A percentile compares a stretch with the other conserved stretches of the same genome.
Evolutionary conservation across 768 basidiomycete species (phyloP).

Genomic region (Candolleomyces efflorescens): DNA sequence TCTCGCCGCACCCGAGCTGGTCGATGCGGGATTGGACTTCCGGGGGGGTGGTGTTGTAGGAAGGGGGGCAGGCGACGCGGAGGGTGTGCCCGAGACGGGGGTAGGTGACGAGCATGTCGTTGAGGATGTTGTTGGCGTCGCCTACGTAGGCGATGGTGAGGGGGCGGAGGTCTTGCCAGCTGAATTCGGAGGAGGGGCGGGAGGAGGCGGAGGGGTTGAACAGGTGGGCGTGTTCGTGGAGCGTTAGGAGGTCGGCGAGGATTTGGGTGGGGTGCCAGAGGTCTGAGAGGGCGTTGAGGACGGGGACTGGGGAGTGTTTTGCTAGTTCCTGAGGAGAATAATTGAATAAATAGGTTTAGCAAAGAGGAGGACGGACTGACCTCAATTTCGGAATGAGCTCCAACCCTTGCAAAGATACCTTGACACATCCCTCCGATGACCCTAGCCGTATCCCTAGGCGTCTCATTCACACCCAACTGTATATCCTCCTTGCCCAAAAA

Average conservation of each 20-base stretch:
- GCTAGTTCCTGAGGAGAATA: constrained; percentile 71
- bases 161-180: constrained; percentile 56
- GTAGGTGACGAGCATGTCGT: constrained; percentile 96
- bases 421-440: constrained; percentile 95
- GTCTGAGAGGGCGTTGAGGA: constrained; percentile 93
- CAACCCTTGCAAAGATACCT: constrained; percentile 96
- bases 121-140: constrained; percentile 91
- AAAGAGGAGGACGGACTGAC: constrained; percentile 34
- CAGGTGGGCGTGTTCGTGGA: constrained; percentile 71
- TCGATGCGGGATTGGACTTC: constrained; percentile 81
- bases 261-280: constrained; percentile 97
- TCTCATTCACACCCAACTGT: constrained; percentile 95
- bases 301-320: constrained; percentile 85
- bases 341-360: background rate
- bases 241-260: constrained; percentile 88
- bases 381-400: constrained; percentile 90
- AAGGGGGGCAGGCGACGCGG: constrained; percentile 75
- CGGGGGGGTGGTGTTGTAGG: constrained; percentile 67
- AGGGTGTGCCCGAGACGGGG: constrained; percentile 88
- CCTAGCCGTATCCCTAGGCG: constrained; percentile 72
- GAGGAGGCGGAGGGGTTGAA: constrained; percentile 42
- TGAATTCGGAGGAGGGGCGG: constrained; percentile 13
- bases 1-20: constrained; percentile 67
- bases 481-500: constrained; percentile 91
- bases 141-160: constrained; percentile 93